Evolutionary conservation across 768 basidiomycete species (phyloP), one percentile per base, ranked within the genome.

Genomic region (Pisolithus tinctorius): DNA sequence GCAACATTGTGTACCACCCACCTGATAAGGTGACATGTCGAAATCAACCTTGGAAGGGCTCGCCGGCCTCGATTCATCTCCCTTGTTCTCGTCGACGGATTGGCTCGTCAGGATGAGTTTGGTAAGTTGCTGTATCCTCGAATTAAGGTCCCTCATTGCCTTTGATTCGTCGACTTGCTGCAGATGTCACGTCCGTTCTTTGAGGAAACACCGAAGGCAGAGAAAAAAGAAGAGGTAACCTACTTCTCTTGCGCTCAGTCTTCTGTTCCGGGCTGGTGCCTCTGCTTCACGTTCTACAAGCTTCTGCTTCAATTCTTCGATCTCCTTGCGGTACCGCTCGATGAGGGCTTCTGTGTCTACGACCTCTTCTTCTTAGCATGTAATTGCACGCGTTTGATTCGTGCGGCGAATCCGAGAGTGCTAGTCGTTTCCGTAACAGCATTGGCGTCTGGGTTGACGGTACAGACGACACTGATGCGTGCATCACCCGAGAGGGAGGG

Each of bases 401-500:
- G 77, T 57, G 86, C 86, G 3, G 95, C 95, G 62, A 99, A 98
- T 38, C 85, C 80, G 17, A 98, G 72, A 0, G 95, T 99, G 56
- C 86, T 92, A 48, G 84, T 83, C 6, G 84, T 90, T 71, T 98
- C 95, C 7, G 82, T 74, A 6, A 94, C 74, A 16, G 93, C 93
- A 44, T 73, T 69, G 2, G 74, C 65, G 46, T 93, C 89, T 0
- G 95, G 93, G 60, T 94, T 95, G 63, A 98, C 80, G 0, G 95
- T 98, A 66, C 94, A 96, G 48, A 98, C 86, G 14, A 99, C 94
- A 39, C 90, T 93, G 48, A 99, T 94, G 7, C 93, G 83, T 20
- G 95, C 94, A 64, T 98, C 92, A 1, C 95, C 95, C 0, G 93
- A 88, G 1, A 99, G 75, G 0, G 93, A 97, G 1, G 95, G 93